Evolutionary conservation across 805 yeast species (phyloP), one percentile per base, ranked within the genome.

Genomic region (Blastobotrys parvus): DNA sequence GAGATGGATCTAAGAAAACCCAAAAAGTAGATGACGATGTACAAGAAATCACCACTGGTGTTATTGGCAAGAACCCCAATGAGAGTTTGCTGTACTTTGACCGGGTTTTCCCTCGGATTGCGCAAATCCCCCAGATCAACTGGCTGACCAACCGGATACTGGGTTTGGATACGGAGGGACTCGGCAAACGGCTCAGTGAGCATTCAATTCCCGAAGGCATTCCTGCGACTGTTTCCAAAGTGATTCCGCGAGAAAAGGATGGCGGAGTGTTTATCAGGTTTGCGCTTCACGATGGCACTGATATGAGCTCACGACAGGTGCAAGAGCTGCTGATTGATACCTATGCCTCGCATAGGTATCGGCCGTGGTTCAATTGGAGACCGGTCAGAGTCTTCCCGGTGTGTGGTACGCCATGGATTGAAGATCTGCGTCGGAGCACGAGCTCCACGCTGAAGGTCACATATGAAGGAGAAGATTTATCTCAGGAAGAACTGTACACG

Each of bases 321-420:
- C 78, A 80, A 45, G 56, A 69, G 2, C 60, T 63, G 47, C 68
- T 86, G 21, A 74, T 69, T 42, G 56, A 51, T 55, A 69, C 59
- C 53, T 73, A 50, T 44, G 65, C 44, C 5, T 45, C 45, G 41
- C 53, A 50, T 15, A 46, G 54, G 1, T 41, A 45, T 18, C 46
- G 57, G 1, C 53, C 60, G 2, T 67, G 55, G 56, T 50, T 65
- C 7, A 35, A 20, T 7, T 3, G 30, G 19, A 66, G 71, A n/a
- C 66, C 43, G 25, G 44, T 82, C 81, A 2, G 65, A 67, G 46
- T 81, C 73, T 42, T 80, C 71, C 79, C 83, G 0, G 97, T 92
- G 1, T 80, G 82, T 53, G 99, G 99, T 48, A 69, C 74, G 1
- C 98, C 99, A 0, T 90, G 97, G 96, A 82, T 92, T 47, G 97